phyloP scores from a whole-genome alignment of 768 basidiomycete species.

The Leccinellum luteum region DNA sequence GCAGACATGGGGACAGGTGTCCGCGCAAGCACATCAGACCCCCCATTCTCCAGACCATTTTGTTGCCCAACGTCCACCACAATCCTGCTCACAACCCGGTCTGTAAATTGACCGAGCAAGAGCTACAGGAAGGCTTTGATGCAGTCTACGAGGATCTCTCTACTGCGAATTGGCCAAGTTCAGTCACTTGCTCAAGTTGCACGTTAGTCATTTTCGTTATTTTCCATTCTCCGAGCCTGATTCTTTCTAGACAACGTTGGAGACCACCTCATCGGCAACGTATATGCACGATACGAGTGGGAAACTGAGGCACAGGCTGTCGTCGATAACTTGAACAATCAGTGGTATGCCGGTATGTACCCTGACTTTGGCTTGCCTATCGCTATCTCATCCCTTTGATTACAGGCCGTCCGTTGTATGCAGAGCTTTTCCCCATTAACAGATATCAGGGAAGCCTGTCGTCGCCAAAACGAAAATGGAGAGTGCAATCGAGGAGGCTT shows the following conservation, averaged over 20 bases:
- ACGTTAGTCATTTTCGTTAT: constrained; percentile 50
- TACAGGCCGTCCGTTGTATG: constrained; percentile 87
- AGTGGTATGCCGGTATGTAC: constrained; percentile 91
- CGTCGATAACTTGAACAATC: constrained; percentile 88
- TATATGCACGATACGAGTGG: constrained; percentile 98
- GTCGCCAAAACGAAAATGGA: constrained; percentile 97
- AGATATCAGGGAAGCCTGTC: constrained; percentile 98
- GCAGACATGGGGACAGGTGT: constrained; percentile 96
- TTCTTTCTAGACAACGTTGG: constrained; percentile 81
- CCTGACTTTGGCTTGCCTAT: not conserved
- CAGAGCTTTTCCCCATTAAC: constrained; percentile 98
- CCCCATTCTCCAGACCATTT: constrained; percentile 94
- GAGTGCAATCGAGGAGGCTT: constrained; percentile 98
- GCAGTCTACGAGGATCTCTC: constrained; percentile 93
- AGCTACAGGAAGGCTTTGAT: constrained; percentile 88
- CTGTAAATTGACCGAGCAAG: constrained; percentile 83
- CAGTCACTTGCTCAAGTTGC: constrained; percentile 92
- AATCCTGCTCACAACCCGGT: constrained; percentile 94
- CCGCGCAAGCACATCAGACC: constrained; percentile 98
- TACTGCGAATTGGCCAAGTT: constrained; percentile 95
- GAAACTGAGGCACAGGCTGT: constrained; percentile 95
- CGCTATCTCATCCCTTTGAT: not conserved
- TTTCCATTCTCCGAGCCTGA: not conserved
- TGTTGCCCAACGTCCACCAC: constrained; percentile 96
- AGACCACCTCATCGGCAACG: constrained; percentile 97